phyloP scores from a whole-genome alignment of 306 rosid genomes.

The Calophaca sinica region DNA sequence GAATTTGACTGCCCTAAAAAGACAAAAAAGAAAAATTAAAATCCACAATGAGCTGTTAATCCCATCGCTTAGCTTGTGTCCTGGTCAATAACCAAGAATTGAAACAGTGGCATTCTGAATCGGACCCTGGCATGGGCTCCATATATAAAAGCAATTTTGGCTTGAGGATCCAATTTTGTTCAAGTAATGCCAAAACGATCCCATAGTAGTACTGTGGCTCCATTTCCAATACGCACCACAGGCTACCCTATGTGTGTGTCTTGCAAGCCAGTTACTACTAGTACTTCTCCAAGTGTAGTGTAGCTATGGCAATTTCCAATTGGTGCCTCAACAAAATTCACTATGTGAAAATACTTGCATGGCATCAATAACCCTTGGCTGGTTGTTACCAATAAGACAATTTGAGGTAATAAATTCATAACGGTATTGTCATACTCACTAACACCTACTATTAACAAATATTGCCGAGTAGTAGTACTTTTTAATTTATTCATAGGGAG shows the following conservation, averaged over 20 bases:
- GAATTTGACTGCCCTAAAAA: neutral
- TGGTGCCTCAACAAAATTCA: neutral
- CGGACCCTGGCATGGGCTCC: constrained; percentile 43
- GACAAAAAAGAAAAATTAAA: neutral
- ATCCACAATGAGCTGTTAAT: constrained; percentile 28
- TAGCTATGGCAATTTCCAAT: constrained; percentile 11
- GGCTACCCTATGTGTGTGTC: too few relatives aligned
- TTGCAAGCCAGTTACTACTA: too few relatives aligned
- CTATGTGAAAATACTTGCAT: neutral
- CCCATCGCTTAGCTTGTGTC: neutral
- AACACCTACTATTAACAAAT: constrained; percentile 24
- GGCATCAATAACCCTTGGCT: constrained; percentile 25
- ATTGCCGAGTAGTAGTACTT: neutral
- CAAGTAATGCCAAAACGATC: constrained; percentile 20
- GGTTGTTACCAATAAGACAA: constrained; percentile 34
- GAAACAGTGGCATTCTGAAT: constrained; percentile 22
- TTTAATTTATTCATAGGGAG: constrained; percentile 7
- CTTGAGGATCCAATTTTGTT: constrained; percentile 30
- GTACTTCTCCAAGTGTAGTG: neutral
- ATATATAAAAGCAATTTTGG: constrained; percentile 19
- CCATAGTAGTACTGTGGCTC: constrained; percentile 16
- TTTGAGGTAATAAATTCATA: constrained; percentile 45
- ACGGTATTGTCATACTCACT: constrained; percentile 47
- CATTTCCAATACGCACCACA: too few relatives aligned
- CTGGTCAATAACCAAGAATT: constrained; percentile 15